Evolutionary conservation across 202 grass and related monocot genomes (phyloP), one percentile per base, ranked within the genome.

Genomic region (Eragrostis tef): DNA sequence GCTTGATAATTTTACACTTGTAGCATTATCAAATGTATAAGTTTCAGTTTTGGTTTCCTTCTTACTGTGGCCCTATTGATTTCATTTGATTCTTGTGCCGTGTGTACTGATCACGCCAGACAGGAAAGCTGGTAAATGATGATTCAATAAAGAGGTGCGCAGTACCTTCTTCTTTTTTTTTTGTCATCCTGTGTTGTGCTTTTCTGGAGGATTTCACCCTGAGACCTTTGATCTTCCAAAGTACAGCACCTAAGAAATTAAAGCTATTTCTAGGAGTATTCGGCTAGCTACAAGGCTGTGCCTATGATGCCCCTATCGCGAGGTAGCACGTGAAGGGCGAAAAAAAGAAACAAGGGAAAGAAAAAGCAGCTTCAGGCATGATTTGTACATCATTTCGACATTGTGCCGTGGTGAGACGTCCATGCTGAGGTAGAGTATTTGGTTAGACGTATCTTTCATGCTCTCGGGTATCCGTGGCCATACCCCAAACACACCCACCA

Each of bases 101-200:
- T 83, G 54, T 86, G 74, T 75, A 83, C 69, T 74, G 74, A 50
- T 86, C 79, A 86, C 79, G 54, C 19, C 74, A 56, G 84, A 82
- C 61, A 64, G 61, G 74, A 78, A 74, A 11, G 46, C 59, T 79
- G 84, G 74, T 76, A 71, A 83, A 87, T 86, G 83, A 61, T 86
- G 79, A 83, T 86, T 79, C 82, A 80, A 75, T 90, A 90, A 90
- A 75, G 25, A 36, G 26, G 60, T 66, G 78, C 72, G 77, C 66
- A 8, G 52, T 72, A 79, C 10, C 16, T 47, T 14, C 19, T 6
- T 10, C 3, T 6, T 12, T 1, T 67, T 22, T 21, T 22, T 9
- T 59, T 2, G 47, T 26, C 22, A 12, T 61, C 11, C 13, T 61
- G 58, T 1, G 24, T 61, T 39, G 34, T 39, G 34, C 34, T 6